Evolutionary conservation across 257 asterid species (phyloP), one percentile per base, ranked within the genome.

Genomic region (Capsicum baccatum): DNA sequence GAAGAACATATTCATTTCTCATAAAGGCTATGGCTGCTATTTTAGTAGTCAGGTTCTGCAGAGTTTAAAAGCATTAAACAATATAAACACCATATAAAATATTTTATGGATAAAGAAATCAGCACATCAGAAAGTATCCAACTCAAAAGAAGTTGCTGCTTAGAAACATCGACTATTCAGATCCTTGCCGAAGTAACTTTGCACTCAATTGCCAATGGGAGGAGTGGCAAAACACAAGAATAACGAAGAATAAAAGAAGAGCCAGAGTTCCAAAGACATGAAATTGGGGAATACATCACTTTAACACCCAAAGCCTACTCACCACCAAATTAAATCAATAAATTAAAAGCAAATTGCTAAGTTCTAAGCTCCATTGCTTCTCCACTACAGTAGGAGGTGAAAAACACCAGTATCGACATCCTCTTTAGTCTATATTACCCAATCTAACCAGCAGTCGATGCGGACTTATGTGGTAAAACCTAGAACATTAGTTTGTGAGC

Each of bases 41-140:
- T 73, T 73, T 11, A 73, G 73, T 6, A 66, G 7, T 76, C 81
- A 76, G 63, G 44, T 76, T 52, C 62, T 21, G 81, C 63, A 76
- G 58, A 76, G 62, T 76, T 76, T 54, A 76, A 21, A 16, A 13
- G 11, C 14, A 6, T 47, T 21, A 21, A 21, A 52, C 44, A 21
- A 56, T 62, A 12, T 50, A 8, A 37, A 68, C 63, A 52, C 81
- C 63, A 50, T 50, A 74, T 26, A 16, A 52, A 44, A 74, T 1
- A 14, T 74, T 74, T 21, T 50, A 50, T 6, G 62, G 19, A 74
- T 74, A 74, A 13, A 26, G 21, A 50, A 26, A 21, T 14, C 62
- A 74, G 16, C 21, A 74, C 39, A 50, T 74, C 3, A 76, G 19
- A 26, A 76, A 52, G 39, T 76, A 19, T 52, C 80, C 81, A 50